A percentile compares a stretch with the other conserved stretches of the same genome.
Evolutionary conservation across 441 rosid species (phyloP).

Genomic region (Euphorbia celastroides): DNA sequence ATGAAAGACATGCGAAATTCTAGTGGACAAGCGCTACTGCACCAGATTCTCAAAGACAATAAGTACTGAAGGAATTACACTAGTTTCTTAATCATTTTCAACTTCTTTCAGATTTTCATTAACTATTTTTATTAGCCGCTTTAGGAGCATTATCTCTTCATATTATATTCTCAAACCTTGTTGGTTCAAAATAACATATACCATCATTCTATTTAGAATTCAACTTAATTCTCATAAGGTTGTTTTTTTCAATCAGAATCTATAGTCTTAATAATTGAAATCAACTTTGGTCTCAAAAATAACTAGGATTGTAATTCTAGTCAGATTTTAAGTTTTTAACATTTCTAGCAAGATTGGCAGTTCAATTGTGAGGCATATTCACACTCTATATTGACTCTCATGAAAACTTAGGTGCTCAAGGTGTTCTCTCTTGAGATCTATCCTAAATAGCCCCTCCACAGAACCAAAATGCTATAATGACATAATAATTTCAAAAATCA

Average conservation of each 20-base stretch:
- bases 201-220: neutral
- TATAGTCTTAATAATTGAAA: neutral
- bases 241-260: neutral
- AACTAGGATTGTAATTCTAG: neutral
- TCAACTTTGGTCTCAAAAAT: neutral
- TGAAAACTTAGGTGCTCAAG: neutral
- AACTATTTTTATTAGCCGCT: neutral
- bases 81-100: neutral
- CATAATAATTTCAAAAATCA: too few species aligned
- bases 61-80: neutral
- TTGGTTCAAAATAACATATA: neutral
- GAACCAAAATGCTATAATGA: neutral
- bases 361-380: neutral
- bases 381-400: neutral
- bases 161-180: neutral
- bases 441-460: neutral
- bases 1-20: neutral
- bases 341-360: neutral
- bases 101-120: neutral
- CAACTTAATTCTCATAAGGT: neutral
- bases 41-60: neutral
- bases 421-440: neutral
- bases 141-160: neutral
- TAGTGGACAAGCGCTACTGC: neutral
- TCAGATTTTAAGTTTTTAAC: neutral